Conservation (phyloP, 371 early-diverging fungal genomes). For the Lichtheimia ornata region DNA sequence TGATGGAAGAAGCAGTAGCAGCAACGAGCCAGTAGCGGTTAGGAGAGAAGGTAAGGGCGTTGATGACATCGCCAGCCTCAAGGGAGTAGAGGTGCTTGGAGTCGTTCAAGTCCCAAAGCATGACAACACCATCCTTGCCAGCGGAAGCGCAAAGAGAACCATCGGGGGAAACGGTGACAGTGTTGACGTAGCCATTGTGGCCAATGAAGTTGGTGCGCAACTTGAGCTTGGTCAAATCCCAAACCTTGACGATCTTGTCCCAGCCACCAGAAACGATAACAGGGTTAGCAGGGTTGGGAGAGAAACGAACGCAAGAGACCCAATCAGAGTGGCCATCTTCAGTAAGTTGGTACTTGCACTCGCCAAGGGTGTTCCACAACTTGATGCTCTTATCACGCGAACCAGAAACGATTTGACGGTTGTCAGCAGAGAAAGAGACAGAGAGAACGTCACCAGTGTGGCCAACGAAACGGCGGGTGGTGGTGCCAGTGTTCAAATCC, state of each 20-base stretch:
- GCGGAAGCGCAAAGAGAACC: slow-evolving; percentile 99
- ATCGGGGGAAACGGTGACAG: slow-evolving; percentile 98
- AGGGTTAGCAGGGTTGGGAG: slow-evolving; percentile 97
- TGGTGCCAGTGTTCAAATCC: slow-evolving; percentile 93
- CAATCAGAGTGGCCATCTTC: slow-evolving; percentile 96
- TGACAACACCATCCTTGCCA: slow-evolving; percentile 98
- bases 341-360: slow-evolving; percentile 96
- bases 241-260: slow-evolving; percentile 99
- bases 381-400: slow-evolving; percentile 99
- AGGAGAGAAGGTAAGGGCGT: slow-evolving; percentile 98
- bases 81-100: slow-evolving; percentile 99
- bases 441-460: slow-evolving; percentile 97
- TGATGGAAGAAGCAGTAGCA: slow-evolving; percentile 95
- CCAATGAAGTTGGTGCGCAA: slow-evolving; percentile 98
- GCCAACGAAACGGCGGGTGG: slow-evolving; percentile 95
- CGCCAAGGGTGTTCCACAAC: slow-evolving; percentile 99
- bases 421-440: slow-evolving; percentile 98
- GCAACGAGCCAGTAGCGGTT: slow-evolving; percentile 99
- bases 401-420: slow-evolving; percentile 97
- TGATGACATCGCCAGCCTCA: slow-evolving; percentile 94
- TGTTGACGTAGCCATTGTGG: slow-evolving; percentile 97
- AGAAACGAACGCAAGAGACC: slow-evolving; percentile 98
- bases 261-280: slow-evolving; percentile 97
- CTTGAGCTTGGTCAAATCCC: slow-evolving; percentile 98
- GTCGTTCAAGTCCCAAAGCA: slow-evolving; percentile 99